These are phyloP conservation scores for Friedmanniomyces simplex DNA, from an alignment of 495 filamentous ascomycete genomes.

Conservation along the genomic window DNA sequence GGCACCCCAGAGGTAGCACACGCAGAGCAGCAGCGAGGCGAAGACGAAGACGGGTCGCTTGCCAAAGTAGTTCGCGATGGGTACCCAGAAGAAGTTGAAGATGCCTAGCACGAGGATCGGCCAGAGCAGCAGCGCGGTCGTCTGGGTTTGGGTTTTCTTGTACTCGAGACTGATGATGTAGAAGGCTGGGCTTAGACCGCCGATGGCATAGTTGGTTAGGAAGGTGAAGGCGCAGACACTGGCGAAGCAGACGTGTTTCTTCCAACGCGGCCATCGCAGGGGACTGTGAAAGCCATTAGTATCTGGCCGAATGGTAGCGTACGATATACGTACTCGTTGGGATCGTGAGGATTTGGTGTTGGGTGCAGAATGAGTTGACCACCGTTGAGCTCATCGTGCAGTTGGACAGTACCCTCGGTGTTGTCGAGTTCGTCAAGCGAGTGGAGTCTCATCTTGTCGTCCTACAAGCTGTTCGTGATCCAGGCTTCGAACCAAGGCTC, in stretches of 20 bases:
- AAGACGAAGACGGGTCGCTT: slow-evolving; percentile 31
- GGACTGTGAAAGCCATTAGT: slow-evolving; percentile 18
- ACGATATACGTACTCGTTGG: slow-evolving; percentile 18
- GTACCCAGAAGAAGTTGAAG: slow-evolving; percentile 34
- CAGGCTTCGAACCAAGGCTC: slow-evolving; percentile 11
- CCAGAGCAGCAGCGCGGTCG: slow-evolving; percentile 24
- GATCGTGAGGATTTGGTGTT: slow-evolving; percentile 17
- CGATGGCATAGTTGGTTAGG: slow-evolving; percentile 30
- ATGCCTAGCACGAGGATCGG: slow-evolving; percentile 28
- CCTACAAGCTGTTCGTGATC: slow-evolving; percentile 6
- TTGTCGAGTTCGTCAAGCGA: slow-evolving; percentile 27
- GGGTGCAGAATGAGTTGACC: slow-evolving; percentile 10
- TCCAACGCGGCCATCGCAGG: slow-evolving; percentile 29
- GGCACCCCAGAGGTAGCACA: slow-evolving; percentile 29
- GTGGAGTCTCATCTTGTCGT: slow-evolving; percentile 16
- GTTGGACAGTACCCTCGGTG: slow-evolving; percentile 30
- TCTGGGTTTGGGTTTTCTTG: slow-evolving; percentile 25
- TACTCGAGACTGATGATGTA: slow-evolving; percentile 25
- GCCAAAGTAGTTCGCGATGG: slow-evolving; percentile 30
- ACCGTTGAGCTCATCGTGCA: slow-evolving; percentile 12
- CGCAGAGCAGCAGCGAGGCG: slow-evolving; percentile 22
- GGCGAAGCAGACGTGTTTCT: slow-evolving; percentile 28
- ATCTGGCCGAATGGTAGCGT: background rate
- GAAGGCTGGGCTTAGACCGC: slow-evolving; percentile 31
- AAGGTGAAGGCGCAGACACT: slow-evolving; percentile 28